Base-by-base conservation (phyloP, 2,329 filamentous ascomycete species). In the Byssochlamys sp. region DNA sequence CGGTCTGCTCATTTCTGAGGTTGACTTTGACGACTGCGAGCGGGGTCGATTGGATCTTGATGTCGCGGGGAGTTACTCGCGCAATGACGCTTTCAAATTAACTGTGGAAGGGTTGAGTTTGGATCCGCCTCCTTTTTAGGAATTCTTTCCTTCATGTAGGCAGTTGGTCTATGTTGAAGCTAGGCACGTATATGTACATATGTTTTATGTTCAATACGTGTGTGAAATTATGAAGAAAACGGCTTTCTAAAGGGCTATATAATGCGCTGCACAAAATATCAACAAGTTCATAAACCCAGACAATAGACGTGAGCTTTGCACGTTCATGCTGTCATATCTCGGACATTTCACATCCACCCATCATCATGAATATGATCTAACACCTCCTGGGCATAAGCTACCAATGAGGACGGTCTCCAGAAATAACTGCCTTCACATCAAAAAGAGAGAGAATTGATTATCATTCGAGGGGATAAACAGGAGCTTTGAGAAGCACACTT, bases 21-120 rank as follows among this genome's bases (percentile, higher is more conserved):
- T 91, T 2, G 90, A 96, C 67, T 87, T 96, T 66, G 88, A 95
- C 53, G 90, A 96, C 63, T 96, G 91, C 65, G 83, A 91, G 63
- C 80, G 89, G 9, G 91, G 91, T 0, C 78, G 90, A 55, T 71
- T 96, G 62, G 91, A 96, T 70, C 71, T 96, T 52, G 91, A 96
- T 75, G 85, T 89, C 39, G 90, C 84, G 1, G 91, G 91, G 0
- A 91, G 87, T 68, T 96, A 95, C 72, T 91, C 90, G 2, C 81
- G 90, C 69, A 88, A 81, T 61, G 85, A 86, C 68, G 77, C 81
- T 14, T 86, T 86, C 67, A 78, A 79, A 62, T 67, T 86, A 57
- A 80, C 73, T 0, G 83, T 86, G 2, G 78, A 84, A 55, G 84
- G 83, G 0, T 63, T 86, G 63, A 82, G 85, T 66, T 64, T 86